Evolutionary conservation across 2,329 filamentous ascomycete genomes (phyloP).

Genomic region (Cryphonectria japonica): DNA sequence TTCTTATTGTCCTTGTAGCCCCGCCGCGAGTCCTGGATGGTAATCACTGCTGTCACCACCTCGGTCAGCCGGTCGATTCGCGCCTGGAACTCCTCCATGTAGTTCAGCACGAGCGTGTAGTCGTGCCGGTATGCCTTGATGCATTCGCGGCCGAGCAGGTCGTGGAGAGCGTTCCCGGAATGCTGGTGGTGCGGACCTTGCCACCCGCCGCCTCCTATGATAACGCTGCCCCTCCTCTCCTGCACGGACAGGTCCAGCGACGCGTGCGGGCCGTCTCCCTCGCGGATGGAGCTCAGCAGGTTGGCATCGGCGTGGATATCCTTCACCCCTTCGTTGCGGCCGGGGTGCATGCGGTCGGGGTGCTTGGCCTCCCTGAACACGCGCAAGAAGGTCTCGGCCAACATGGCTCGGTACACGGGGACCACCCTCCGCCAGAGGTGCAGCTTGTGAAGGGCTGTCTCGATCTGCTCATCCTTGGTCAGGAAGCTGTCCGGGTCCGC

Average conservation of each 20-base stretch:
- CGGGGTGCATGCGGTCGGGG: slow-evolving; percentile 19
- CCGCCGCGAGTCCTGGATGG: slow-evolving; percentile 37
- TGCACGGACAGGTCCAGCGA: not conserved
- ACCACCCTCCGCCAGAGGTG: slow-evolving; percentile 36
- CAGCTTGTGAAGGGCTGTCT: slow-evolving; percentile 33
- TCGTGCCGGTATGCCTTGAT: slow-evolving; percentile 34
- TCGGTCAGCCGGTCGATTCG: slow-evolving; percentile 39
- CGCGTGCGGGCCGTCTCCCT: not conserved
- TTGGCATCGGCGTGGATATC: not conserved
- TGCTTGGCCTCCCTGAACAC: slow-evolving; percentile 29
- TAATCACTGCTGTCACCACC: slow-evolving; percentile 39
- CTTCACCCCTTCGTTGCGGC: not conserved
- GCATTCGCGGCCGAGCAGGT: slow-evolving; percentile 18
- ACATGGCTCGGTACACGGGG: slow-evolving; percentile 37
- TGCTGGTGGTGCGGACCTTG: not conserved
- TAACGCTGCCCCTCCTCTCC: not conserved
- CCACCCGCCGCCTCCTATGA: not conserved
- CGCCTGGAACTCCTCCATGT: slow-evolving; percentile 39
- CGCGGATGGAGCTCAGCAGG: not conserved
- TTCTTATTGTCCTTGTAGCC: slow-evolving; percentile 38
- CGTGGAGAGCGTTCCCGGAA: not conserved
- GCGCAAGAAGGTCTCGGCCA: slow-evolving; percentile 33
- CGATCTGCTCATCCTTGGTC: slow-evolving; percentile 30
- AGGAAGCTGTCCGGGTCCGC: slow-evolving; percentile 33
- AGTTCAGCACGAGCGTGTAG: slow-evolving; percentile 33